Evolutionary conservation across 148 eudicot genomes (phyloP), one percentile per base, ranked within the genome.

Genomic region (Simmondsia chinensis): DNA sequence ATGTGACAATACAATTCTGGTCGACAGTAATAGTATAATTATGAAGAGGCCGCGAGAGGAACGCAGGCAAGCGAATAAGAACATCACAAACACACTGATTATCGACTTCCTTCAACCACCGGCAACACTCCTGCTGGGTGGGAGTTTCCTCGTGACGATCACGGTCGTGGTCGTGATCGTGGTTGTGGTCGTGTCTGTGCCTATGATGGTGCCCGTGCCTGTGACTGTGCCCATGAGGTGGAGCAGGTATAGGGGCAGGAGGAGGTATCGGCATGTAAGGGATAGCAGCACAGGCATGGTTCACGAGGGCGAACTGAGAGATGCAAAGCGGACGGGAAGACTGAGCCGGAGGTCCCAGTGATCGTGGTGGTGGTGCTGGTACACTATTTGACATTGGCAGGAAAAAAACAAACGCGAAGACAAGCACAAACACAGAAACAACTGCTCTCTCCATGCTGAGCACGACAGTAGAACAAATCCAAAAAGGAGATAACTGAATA

Each of bases 301-400:
- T 80, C 6, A 57, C 97, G n/a, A 83, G 71, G 7, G 85, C 79
- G 27, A 80, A 63, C 50, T 77, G 89, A 14, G 80, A 68, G 2
- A 52, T 35, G 50, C 94, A 88, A 19, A 80, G 54, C 0, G 83
- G 83, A 22, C 70, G 64, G 25, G 65, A 65, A 10, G 57, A 37
- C 9, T 71, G 71, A 29, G 48, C 48, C 17, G 41, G 46, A 7
- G 68, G 68, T 26, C 27, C 13, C 0, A 27, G 22, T 11, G 22
- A 33, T 12, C 48, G 43, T 4, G 56, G 54, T 7, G 54, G 54
- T 20, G 60, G 26, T 17, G 15, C 39, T 11, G 24, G 55, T 37
- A 66, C 69, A 52, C 77, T 25, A 13, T 47, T 53, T 9, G 64
- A 63, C 14, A 39, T 46, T 0, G 63, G 68, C 47, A 55, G 33